Percentiles rank a stretch among this genome's conserved stretches.
Evolutionary conservation across 2,329 filamentous ascomycete genomes (phyloP).

Genomic region (Colletotrichum acutatum): DNA sequence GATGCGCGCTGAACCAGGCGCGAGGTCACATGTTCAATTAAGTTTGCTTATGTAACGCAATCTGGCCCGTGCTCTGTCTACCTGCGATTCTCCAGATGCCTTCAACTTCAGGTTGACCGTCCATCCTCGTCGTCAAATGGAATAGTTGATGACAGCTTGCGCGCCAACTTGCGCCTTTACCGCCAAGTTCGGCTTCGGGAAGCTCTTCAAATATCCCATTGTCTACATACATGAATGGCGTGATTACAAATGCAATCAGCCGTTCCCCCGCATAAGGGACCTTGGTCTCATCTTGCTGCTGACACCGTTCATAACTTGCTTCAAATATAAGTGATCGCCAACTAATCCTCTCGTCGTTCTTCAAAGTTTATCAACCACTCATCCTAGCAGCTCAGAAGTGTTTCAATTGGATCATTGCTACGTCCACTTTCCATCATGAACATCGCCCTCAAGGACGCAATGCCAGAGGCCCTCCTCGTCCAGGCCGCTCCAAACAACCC

Average conservation of each 20-base stretch:
- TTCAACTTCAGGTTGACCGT: constrained; percentile 1
- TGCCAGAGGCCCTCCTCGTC: constrained; percentile 1
- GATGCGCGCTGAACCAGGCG: constrained; percentile 12
- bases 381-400: too few species aligned
- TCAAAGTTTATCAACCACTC: too few species aligned
- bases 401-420: too few species aligned
- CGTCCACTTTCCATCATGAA: background rate
- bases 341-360: background rate
- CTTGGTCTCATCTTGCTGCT: background rate
- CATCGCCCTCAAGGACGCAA: background rate
- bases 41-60: background rate
- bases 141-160: constrained; percentile 3
- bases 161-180: background rate
- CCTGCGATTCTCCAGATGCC: background rate
- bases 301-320: background rate
- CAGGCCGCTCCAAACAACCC: background rate
- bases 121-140: background rate
- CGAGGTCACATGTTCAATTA: constrained; percentile 28
- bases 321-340: background rate
- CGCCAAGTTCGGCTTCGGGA: background rate
- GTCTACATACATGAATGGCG: background rate
- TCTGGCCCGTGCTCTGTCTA: background rate
- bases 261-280: background rate
- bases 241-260: background rate
- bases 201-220: background rate